Base-by-base conservation (phyloP, 2,329 filamentous ascomycete species). In the Allantophomopsis lycopodina region DNA sequence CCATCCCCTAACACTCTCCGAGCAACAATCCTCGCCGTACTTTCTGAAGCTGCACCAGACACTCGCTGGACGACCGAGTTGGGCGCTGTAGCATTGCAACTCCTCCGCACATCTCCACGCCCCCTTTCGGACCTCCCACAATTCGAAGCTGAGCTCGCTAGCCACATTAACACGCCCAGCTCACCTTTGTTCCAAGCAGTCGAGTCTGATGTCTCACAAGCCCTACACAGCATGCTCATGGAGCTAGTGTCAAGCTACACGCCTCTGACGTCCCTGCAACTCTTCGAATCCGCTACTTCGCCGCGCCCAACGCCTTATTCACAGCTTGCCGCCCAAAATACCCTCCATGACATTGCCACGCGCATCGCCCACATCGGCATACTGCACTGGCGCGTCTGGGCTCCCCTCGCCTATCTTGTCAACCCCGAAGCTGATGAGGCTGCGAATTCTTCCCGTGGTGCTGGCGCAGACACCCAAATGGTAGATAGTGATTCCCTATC, bases 361-460 rank as follows among this genome's bases (percentile, higher is more conserved):
- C 76, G 84, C 35, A 68, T 94, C 38, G 80, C 85, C 5, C 89
- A 95, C 53, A 75, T 95, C 35, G 77, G 83, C 12, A 69, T 91
- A 5, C 63, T 96, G 17, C 87, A 95, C 59, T 95, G 88, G 87
- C 73, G 84, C 37, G 81, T 94, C 3, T 96, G 88, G 86, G 73
- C 74, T 2, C 73, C 75, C 2, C 65, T 94, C 39, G 76, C 82
- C 11, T 94, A 94, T 55, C 48, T 57, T 15, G 50, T 53, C 2
- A 46, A 54, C 43, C 51, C 52, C 3, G 48, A 52, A 38, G 46
- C 41, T 2, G 48, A 50, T 10, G 48, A 51, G 3, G 45, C 50
- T 8, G 8, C 23, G 23, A 28, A 28, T 12, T 28, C 23, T 12
- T 28, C 11, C 3, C 7, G 23, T 10, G 23, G 7, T 10, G 7